Conservation (phyloP, 139 green algal genomes). For the Chlamydomonas sp. region DNA sequence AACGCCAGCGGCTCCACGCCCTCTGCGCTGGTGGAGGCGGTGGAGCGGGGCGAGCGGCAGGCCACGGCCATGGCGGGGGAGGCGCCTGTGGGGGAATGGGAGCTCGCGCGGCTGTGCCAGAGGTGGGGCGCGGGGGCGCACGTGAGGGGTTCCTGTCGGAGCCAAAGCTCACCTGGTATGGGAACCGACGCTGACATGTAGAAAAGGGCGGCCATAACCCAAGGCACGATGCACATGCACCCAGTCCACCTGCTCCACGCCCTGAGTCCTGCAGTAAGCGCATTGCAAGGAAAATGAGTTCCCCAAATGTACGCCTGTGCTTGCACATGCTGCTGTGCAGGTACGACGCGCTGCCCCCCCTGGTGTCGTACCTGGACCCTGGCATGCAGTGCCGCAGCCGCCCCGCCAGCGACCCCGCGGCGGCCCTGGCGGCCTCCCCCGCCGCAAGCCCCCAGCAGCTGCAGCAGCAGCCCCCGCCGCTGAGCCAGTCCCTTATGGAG, state of each 20-base stretch:
- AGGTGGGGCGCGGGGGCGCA: neutral
- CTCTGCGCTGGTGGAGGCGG: constrained; percentile 30
- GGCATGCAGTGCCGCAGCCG: constrained; percentile 5
- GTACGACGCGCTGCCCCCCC: constrained; percentile 24
- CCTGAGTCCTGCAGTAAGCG: too few species aligned
- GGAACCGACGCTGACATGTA: too few species aligned
- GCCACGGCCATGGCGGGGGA: neutral
- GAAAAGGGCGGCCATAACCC: too few species aligned
- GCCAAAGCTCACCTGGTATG: too few species aligned
- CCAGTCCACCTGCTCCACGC: too few species aligned
- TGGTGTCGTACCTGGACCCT: neutral
- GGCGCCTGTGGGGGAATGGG: constrained; percentile 23
- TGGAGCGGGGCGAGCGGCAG: constrained; percentile 26
- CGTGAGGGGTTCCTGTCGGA: too few species aligned
- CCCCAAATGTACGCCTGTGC: neutral
- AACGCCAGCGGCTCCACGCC: constrained; percentile 14
- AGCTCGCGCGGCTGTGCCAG: constrained; percentile 18
- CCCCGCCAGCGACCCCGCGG: neutral
- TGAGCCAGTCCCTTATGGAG: neutral
- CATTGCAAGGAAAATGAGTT: too few species aligned
- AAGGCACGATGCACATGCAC: too few species aligned
- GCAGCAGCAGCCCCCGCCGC: too few species aligned
- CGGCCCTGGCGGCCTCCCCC: neutral
- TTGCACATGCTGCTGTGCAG: neutral
- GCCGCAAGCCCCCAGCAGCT: too few species aligned